Evolutionary conservation across 306 rosid genomes (phyloP).

Genomic region (Glycine latifolia): DNA sequence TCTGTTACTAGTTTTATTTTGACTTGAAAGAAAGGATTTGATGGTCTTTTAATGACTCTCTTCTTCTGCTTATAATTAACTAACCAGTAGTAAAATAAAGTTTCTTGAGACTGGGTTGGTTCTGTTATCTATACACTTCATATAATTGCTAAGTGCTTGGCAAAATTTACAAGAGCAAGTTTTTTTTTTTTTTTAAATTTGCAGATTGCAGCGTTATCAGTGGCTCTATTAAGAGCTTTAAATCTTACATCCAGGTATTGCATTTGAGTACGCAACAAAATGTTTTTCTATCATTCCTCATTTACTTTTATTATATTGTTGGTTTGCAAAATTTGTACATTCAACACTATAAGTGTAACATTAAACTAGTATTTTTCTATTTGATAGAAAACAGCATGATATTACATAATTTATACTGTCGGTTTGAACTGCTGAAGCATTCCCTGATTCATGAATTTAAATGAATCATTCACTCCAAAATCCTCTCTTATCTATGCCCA

Average conservation of each 20-base stretch:
- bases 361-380: slow-evolving; percentile 27
- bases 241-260: slow-evolving; percentile 79
- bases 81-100: slow-evolving; percentile 33
- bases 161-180: slow-evolving; percentile 9
- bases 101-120: slow-evolving; percentile 23
- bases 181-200: slow-evolving; percentile 8
- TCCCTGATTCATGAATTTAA: slow-evolving; percentile 24
- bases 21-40: slow-evolving; percentile 38
- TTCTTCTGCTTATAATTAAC: slow-evolving; percentile 21
- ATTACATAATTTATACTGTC: slow-evolving; percentile 23
- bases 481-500: slow-evolving; percentile 8
- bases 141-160: slow-evolving; percentile 29
- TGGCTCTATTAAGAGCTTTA: slow-evolving; percentile 88
- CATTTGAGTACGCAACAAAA: slow-evolving; percentile 32
- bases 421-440: slow-evolving; percentile 29
- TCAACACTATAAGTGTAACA: slow-evolving; percentile 21
- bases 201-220: slow-evolving; percentile 93
- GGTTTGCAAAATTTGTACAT: slow-evolving; percentile 27
- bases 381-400: slow-evolving; percentile 15
- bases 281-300: slow-evolving; percentile 27
- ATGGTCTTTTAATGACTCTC: slow-evolving; percentile 17
- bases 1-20: slow-evolving; percentile 33
- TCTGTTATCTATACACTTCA: slow-evolving; percentile 15
- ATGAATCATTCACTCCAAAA: slow-evolving; percentile 35
- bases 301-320: slow-evolving; percentile 34